These are phyloP conservation scores for Talaromyces sp. DNA, from an alignment of 2,329 filamentous ascomycete species.

Conservation along the genomic window DNA sequence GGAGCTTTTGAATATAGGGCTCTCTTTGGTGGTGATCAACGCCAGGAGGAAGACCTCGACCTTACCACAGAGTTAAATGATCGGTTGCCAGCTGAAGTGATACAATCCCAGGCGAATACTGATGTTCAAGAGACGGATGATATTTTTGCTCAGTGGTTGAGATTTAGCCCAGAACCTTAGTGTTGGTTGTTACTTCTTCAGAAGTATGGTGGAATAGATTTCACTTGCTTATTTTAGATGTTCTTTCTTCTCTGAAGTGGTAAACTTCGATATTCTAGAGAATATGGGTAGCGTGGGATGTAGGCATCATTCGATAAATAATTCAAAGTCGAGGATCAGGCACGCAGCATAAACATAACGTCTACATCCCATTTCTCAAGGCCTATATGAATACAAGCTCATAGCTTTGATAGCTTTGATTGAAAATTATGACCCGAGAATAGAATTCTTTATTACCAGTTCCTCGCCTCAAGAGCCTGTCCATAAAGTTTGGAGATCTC, in stretches of 20 bases:
- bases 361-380: not conserved
- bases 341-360: not conserved
- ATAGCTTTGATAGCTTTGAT: not conserved
- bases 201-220: too few species aligned
- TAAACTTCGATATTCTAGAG: not conserved
- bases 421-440: not conserved
- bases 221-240: not conserved
- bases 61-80: not conserved
- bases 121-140: not conserved
- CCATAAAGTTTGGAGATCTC: not conserved
- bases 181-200: not conserved
- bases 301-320: not conserved
- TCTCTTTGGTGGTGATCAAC: not conserved
- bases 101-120: not conserved
- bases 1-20: not conserved
- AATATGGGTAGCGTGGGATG: not conserved
- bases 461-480: not conserved
- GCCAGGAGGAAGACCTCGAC: not conserved
- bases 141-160: not conserved
- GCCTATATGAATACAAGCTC: not conserved
- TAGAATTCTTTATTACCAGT: not conserved
- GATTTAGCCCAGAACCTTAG: not conserved
- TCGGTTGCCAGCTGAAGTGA: not conserved
- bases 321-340: not conserved
- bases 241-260: not conserved